Base-by-base conservation (phyloP, 768 basidiomycete species). In the Psilocybe azurescens region DNA sequence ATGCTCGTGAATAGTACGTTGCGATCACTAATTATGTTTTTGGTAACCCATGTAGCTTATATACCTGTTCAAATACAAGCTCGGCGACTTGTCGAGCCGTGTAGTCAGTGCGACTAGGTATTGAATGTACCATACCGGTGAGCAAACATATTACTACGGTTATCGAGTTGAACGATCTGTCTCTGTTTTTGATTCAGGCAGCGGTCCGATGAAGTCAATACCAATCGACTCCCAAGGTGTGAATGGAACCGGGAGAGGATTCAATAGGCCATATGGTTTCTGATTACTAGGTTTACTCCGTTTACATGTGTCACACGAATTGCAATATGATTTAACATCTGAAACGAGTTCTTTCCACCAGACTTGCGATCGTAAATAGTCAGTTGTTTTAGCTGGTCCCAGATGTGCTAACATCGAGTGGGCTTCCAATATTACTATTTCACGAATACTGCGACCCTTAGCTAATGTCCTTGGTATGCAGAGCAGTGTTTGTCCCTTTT, bases 291-390 rank as follows among this genome's bases (percentile, higher is more conserved):
- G 58, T 28, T 59, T 59, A 3, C 18, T 24, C 11, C 16, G 8
- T 3, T 52, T 51, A 36, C 58, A 59, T 3, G 39, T 18, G 3
- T 5, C 6, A 28, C 55, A 56, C 18, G 41, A 29, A 5, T 56
- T 41, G 14, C 55, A 56, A 20, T 11, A 56, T 3, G 54, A 18
- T 30, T 56, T 56, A 10, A 18, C 20, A 29, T 56, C 54, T 28
- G 39, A 28, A 3, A 56, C 54, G 16, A 56, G 41, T 9, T 56
- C 54, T 44, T 56, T 56, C 54, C 54, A 56, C 54, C 54, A 56
- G 9, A 56, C 54, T 13, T 44, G 32, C 38, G 41, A 36, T 44
- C 18, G 41, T 2, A 56, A 8, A 18, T 44, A 44, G 11, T 24
- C 39, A 2, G 41, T 24, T 2, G 54, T 56, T 20, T 56, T 56